Base-by-base conservation (phyloP, 139 green algal species). In the Chlamydomonas incerta region DNA sequence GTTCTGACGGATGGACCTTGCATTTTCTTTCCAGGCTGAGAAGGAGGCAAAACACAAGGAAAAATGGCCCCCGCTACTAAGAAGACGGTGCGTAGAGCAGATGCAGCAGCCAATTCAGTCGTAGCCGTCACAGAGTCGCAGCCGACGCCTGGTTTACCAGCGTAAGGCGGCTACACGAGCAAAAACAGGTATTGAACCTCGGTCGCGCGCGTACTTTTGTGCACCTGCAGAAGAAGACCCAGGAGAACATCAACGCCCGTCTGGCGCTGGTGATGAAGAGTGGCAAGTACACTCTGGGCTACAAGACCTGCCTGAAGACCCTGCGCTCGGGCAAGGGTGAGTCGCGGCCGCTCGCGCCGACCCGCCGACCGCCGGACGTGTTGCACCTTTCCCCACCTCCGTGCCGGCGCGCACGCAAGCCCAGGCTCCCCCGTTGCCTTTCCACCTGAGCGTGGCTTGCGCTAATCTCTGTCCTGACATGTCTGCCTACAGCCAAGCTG, bases 191-290 rank as follows among this genome's bases (percentile, higher is more conserved):
- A 67, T 35, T 79, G 62, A 79, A 73, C 29, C 72, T 15, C 26
- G 23, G 57, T 68, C n/a, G 26, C 69, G 33, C 50, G 17, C 41
- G 41, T 50, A 50, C 41, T 72, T 29, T 89, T 81, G 55, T 57
- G 63, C 28, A 81, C 47, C 73, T 58, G 88, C 89, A 92, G 93
- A 99, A 99, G 92, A 98, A 97, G 91, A 92, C 89, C 47, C 93
- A 98, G 91, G 97, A 99, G 94, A 95, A 90, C 89, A 99, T 99
- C 95, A 99, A 99, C 93, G 95, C 91, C 86, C 91, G 97, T 71
- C 93, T 99, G 52, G 90, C 94, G 62, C 94, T 99, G 87, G 98
- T 99, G 87, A 99, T 99, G 97, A 99, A 99, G 94, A 98, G 94
- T 85, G 98, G 98, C 90, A 99, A 99, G 92, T 99, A 96, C 95